A percentile compares a stretch with the other conserved stretches of the same genome.
Conservation (phyloP, 2,329 filamentous ascomycete genomes). For the Camillea tinctor region DNA sequence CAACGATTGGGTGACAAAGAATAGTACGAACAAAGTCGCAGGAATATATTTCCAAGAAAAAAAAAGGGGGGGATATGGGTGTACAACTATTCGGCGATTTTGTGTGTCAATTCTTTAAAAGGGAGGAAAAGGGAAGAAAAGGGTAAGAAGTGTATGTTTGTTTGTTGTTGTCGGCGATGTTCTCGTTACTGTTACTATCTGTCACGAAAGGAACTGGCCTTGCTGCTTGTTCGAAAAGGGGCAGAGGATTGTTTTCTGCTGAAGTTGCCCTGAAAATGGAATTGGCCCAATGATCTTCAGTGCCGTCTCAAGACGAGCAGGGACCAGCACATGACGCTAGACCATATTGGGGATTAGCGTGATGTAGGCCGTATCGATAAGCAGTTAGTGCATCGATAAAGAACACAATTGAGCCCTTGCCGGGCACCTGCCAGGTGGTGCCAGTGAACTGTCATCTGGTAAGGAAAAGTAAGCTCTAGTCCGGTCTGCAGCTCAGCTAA, state of each 20-base stretch:
- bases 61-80: not conserved
- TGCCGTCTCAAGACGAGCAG: slow-evolving; percentile 22
- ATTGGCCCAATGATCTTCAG: slow-evolving; percentile 19
- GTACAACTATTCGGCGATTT: too few relatives aligned
- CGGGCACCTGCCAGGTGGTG: not conserved
- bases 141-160: slow-evolving; percentile 2
- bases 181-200: slow-evolving; percentile 9
- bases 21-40: slow-evolving; percentile 5
- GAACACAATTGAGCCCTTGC: not conserved
- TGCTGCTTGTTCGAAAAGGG: slow-evolving; percentile 15
- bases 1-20: slow-evolving; percentile 7
- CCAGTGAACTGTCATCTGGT: not conserved
- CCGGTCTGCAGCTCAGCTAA: too few relatives aligned
- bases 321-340: slow-evolving; percentile 15
- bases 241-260: slow-evolving; percentile 18
- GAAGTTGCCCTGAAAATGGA: slow-evolving; percentile 22
- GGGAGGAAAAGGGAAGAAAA: slow-evolving; percentile 6
- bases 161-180: slow-evolving; percentile 7
- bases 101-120: slow-evolving; percentile 6
- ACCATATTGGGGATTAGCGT: slow-evolving; percentile 2
- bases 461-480: not conserved
- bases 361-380: slow-evolving; percentile 3
- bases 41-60: not conserved
- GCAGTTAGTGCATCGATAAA: not conserved
- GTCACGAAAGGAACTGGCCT: not conserved